These are phyloP conservation scores for Podila horticola DNA, from an alignment of 192 early-diverging fungal genomes.

Conservation along the genomic window DNA sequence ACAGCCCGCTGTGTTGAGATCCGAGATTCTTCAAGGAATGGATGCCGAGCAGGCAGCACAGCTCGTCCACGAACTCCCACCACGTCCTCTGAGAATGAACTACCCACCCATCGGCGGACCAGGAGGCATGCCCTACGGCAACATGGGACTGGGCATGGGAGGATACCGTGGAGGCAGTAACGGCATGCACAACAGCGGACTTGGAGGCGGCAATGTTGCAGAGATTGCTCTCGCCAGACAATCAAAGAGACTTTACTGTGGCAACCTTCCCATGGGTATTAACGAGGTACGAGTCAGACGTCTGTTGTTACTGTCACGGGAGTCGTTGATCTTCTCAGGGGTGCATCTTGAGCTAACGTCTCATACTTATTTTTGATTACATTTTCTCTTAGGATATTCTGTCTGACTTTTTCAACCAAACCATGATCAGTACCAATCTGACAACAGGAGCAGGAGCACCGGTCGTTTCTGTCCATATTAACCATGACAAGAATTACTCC, in stretches of 20 bases:
- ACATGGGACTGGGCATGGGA: slow-evolving; percentile 53
- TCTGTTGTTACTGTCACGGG: not conserved
- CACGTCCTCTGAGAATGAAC: slow-evolving; percentile 49
- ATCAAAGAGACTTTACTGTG: slow-evolving; percentile 89
- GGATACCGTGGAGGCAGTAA: slow-evolving; percentile 44
- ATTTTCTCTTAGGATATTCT: slow-evolving; percentile 63
- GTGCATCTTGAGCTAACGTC: no score
- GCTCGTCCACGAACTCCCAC: slow-evolving; percentile 56
- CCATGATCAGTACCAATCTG: slow-evolving; percentile 82
- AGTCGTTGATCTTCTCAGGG: no score
- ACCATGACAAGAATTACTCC: slow-evolving; percentile 95
- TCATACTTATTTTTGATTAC: not conserved
- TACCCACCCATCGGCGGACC: slow-evolving; percentile 35
- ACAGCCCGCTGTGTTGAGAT: slow-evolving; percentile 58
- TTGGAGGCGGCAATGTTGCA: slow-evolving; percentile 58
- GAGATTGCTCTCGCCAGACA: slow-evolving; percentile 75
- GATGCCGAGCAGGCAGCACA: slow-evolving; percentile 63
- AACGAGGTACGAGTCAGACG: slow-evolving; percentile 65
- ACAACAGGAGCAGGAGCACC: slow-evolving; percentile 75
- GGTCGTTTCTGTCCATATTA: slow-evolving; percentile 86
- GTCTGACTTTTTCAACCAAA: slow-evolving; percentile 87
- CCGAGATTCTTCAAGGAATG: slow-evolving; percentile 58
- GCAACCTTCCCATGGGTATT: slow-evolving; percentile 85
- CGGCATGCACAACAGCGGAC: slow-evolving; percentile 44
- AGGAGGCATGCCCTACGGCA: slow-evolving; percentile 46